Evolutionary conservation across 441 rosid genomes (phyloP).

Genomic region (Pelargonium australe): DNA sequence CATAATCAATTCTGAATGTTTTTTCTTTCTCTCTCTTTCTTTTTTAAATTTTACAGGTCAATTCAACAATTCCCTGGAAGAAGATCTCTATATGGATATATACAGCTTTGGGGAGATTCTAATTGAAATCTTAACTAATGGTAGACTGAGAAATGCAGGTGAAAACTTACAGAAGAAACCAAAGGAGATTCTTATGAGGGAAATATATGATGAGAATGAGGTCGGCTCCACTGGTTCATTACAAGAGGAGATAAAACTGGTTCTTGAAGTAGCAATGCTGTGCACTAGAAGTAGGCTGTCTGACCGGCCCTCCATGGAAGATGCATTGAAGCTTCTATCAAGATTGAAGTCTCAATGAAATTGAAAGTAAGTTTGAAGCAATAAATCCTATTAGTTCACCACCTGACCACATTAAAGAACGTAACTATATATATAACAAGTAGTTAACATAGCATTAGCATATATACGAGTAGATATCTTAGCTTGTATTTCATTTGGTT

Average conservation of each 20-base stretch:
- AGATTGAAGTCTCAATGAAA: constrained; percentile 30
- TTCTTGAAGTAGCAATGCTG: constrained; percentile 64
- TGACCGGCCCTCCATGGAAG: constrained; percentile 58
- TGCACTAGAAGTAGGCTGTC: constrained; percentile 52
- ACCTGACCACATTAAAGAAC: constrained; percentile 6
- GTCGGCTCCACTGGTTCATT: constrained; percentile 25
- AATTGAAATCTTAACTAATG: constrained; percentile 61
- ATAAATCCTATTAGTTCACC: background rate
- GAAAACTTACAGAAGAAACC: constrained; percentile 43
- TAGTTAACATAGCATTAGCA: constrained; percentile 14
- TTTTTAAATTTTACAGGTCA: constrained; percentile 35
- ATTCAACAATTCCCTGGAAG: constrained; percentile 31
- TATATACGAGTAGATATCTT: constrained; percentile 18
- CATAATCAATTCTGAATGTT: background rate
- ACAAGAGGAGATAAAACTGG: constrained; percentile 47
- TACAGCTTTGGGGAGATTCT: constrained; percentile 72
- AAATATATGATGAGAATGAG: constrained; percentile 48
- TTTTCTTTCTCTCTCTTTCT: background rate
- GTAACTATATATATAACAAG: constrained; percentile 14
- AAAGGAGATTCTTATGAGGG: constrained; percentile 51
- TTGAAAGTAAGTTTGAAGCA: constrained; percentile 17
- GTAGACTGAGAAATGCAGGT: constrained; percentile 41
- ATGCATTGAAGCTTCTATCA: constrained; percentile 58
- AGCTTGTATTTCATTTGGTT: constrained; percentile 10
- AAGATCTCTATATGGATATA: constrained; percentile 46